A percentile compares a stretch with the other conserved stretches of the same genome.
These are phyloP conservation scores for Parietichytrium sp. DNA, from an alignment of 108 stramenopile species.

Conservation along the genomic window DNA sequence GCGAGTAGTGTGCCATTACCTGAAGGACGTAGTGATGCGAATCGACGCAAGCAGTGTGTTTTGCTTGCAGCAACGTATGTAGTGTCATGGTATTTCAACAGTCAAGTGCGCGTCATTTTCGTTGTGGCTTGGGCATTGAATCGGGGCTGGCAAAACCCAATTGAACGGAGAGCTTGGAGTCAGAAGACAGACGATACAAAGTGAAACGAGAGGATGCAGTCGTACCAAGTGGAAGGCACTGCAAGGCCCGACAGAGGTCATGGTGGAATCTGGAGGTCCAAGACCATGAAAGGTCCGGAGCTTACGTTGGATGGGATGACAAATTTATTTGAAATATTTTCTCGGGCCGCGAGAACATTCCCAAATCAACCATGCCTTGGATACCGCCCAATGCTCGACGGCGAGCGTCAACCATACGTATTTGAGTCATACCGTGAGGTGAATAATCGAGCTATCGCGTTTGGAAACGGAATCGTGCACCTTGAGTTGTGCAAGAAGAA, in stretches of 20 bases:
- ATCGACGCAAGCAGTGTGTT: too few relatives aligned
- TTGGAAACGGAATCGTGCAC: constrained; percentile 24
- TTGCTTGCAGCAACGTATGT: too few relatives aligned
- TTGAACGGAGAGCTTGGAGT: too few relatives aligned
- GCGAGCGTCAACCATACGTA: not conserved
- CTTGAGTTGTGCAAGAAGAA: not conserved
- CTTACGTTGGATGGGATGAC: constrained; percentile 5
- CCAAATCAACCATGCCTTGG: constrained; percentile 14
- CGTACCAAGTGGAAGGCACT: not conserved
- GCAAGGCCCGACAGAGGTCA: constrained; percentile 11
- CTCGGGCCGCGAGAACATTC: not conserved
- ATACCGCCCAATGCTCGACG: not conserved
- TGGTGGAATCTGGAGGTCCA: not conserved
- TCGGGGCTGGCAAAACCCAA: too few relatives aligned
- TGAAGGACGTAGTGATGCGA: too few relatives aligned
- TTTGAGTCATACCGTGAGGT: not conserved
- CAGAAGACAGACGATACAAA: too few relatives aligned
- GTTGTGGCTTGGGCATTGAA: too few relatives aligned
- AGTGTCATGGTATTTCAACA: too few relatives aligned
- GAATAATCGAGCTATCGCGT: constrained; percentile 1
- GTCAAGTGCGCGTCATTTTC: too few relatives aligned
- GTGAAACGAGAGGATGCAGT: too few relatives aligned
- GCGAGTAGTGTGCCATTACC: too few relatives aligned
- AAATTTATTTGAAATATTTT: constrained; percentile 17
- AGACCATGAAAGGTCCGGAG: constrained; percentile 1